A percentile compares a stretch with the other conserved stretches of the same genome.
Evolutionary conservation across 202 grass and related monocot species (phyloP).

Genomic region (Sporobolus alterniflorus): DNA sequence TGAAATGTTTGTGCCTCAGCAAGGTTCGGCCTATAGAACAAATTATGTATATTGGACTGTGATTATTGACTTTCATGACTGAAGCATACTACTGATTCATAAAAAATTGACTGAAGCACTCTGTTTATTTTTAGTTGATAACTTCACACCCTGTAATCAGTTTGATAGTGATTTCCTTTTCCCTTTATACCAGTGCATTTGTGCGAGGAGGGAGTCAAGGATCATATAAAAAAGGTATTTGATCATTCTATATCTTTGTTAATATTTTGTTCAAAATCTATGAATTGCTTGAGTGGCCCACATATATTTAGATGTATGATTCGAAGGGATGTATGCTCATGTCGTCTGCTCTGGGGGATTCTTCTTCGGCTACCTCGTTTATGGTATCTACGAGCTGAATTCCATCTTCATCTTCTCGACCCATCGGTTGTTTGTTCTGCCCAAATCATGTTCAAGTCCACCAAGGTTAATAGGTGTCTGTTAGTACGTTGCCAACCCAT

Average conservation of each 20-base stretch:
- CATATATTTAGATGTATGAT: neutral
- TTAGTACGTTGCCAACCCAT: too few species aligned
- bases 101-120: too few species aligned
- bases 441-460: slow-evolving; percentile 98
- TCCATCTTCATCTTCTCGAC: neutral
- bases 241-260: neutral
- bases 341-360: slow-evolving; percentile 85
- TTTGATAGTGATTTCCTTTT: slow-evolving; percentile 16
- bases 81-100: too few species aligned
- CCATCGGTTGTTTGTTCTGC: slow-evolving; percentile 22
- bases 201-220: slow-evolving; percentile 54
- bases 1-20: neutral
- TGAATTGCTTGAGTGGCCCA: neutral
- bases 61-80: neutral
- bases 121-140: neutral
- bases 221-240: slow-evolving; percentile 64
- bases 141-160: neutral
- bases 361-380: slow-evolving; percentile 96
- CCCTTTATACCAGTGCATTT: slow-evolving; percentile 43
- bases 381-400: slow-evolving; percentile 89
- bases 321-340: neutral
- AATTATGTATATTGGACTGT: neutral
- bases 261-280: neutral
- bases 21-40: neutral
- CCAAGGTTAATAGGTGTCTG: slow-evolving; percentile 57